Conservation (phyloP, 73 alveolate genomes). For the Tetrahymena elliotti region DNA sequence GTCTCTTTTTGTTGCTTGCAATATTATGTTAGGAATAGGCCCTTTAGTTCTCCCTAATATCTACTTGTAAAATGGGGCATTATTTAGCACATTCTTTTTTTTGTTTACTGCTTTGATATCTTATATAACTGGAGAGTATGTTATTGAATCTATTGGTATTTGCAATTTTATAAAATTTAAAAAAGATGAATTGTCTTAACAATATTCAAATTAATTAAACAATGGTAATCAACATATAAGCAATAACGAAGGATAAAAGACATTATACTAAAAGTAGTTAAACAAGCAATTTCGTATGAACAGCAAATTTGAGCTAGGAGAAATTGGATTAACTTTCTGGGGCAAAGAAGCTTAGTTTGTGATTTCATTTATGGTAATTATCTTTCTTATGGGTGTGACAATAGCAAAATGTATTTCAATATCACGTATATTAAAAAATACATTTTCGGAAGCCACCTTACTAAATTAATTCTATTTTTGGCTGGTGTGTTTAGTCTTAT, state of each 20-base stretch:
- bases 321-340: background rate
- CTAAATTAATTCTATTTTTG: background rate
- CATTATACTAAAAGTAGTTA: background rate
- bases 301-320: background rate
- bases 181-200: background rate
- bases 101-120: background rate
- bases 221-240: background rate
- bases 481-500: background rate
- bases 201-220: background rate
- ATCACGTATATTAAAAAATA: background rate
- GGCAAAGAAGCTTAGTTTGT: background rate
- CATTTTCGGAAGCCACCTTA: background rate
- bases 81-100: background rate
- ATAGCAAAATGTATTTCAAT: background rate
- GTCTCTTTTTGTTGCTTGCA: background rate
- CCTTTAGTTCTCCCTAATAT: background rate
- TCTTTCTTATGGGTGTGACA: background rate
- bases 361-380: background rate
- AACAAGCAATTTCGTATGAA: background rate
- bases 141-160: background rate
- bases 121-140: background rate
- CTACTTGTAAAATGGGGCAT: background rate
- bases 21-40: background rate
- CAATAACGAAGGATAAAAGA: background rate
- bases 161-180: background rate